Conservation (phyloP, 345 rosid species). For the Lepidium africanum region DNA sequence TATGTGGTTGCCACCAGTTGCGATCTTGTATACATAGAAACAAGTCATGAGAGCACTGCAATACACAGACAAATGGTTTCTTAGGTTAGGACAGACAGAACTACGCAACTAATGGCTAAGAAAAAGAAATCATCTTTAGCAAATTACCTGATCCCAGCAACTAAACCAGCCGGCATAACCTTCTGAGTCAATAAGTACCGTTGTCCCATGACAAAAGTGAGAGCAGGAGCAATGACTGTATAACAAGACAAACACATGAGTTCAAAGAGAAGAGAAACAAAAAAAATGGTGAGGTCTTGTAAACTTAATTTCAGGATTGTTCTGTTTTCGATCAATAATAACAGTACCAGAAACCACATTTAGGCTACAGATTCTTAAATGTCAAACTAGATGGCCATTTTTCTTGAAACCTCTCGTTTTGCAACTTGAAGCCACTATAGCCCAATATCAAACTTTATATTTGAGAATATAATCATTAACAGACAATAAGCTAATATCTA, state of each 20-base stretch:
- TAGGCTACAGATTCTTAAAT: no score
- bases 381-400: no score
- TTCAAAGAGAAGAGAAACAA: background rate
- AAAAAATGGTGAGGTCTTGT: conserved; percentile 37
- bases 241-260: background rate
- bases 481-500: background rate
- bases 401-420: background rate
- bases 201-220: conserved; percentile 75
- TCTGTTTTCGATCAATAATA: no score
- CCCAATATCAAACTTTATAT: no score
- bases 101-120: background rate
- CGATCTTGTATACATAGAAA: conserved; percentile 75
- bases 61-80: background rate
- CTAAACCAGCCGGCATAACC: conserved; percentile 81
- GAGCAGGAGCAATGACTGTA: conserved; percentile 56
- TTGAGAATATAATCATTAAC: conserved; percentile 31
- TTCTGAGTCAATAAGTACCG: conserved; percentile 67
- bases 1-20: conserved; percentile 74
- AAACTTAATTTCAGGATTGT: conserved; percentile 29
- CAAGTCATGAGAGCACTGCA: conserved; percentile 83
- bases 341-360: no score
- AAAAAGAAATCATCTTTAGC: background rate
- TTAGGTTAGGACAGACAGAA: background rate
- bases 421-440: conserved; percentile 24
- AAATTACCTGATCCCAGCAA: conserved; percentile 67